Base-by-base conservation (phyloP, 257 asterid species). In the Solanum pimpinellifolium region DNA sequence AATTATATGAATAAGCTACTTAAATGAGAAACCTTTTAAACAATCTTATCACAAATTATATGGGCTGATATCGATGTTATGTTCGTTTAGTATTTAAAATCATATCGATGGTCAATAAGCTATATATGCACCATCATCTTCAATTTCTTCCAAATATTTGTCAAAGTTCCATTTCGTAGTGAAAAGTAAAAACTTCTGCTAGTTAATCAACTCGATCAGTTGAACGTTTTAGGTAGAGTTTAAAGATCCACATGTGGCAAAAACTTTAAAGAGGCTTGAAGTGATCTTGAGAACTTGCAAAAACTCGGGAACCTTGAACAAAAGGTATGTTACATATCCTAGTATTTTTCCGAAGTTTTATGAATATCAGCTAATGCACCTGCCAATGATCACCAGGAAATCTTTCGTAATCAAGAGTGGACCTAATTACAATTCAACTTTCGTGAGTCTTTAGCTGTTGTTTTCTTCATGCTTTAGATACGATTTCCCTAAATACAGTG, bases 221-320 rank as follows among this genome's bases (percentile, higher is more conserved):
- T 73, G 60, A 47, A 56, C 10, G 21, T 74, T 87, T 13, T 88
- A 97, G 98, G 94, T 94, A 78, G 95, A 93, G 65, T 94, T 92
- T 78, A 92, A 87, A 44, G 98, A 95, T 91, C 99, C 97, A 16
- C 96, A 94, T 88, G 95, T 98, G 84, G 91, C 89, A 86, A 95
- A 91, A 90, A 94, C 98, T 7, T 94, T 89, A 41, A 93, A 90
- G 75, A 89, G 86, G 83, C 83, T 97, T 52, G 99, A 97, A 90
- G 87, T 89, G 69, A 92, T 94, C 74, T 86, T 95, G 92, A 95
- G 90, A 89, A 83, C 90, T 33, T 95, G 99, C 98, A 93, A 93
- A 94, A 97, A 93, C 37, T 95, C 98, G 20, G 99, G 98, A 91
- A 90, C 91, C 83, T 87, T 92, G 49, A 83, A 46, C 86, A 85